Evolutionary conservation across 2,329 filamentous ascomycete species (phyloP).

Genomic region (Ophiocordyceps robertsii): DNA sequence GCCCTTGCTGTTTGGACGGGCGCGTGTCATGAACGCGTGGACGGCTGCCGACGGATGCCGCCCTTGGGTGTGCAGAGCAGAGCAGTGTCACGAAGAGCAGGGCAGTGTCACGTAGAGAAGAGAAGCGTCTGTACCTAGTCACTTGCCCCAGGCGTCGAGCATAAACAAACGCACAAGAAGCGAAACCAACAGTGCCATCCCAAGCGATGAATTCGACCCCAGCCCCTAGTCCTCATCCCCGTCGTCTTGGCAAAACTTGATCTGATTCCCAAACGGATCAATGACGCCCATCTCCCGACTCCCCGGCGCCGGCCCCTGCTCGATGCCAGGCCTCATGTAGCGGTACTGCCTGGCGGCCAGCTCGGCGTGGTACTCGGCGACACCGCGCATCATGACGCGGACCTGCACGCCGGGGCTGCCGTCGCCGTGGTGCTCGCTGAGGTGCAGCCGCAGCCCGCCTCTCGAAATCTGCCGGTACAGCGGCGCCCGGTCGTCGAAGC

Average conservation of each 20-base stretch:
- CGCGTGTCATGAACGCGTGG: too few species aligned
- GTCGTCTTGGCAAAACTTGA: conserved; percentile 4
- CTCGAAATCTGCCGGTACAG: conserved; percentile 8
- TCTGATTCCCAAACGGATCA: conserved; percentile 8
- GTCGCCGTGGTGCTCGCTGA: conserved; percentile 9
- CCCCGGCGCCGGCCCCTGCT: conserved; percentile 2
- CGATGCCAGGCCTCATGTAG: conserved; percentile 8
- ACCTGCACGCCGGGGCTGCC: conserved; percentile 6
- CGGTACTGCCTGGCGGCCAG: conserved; percentile 5
- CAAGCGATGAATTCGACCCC: neutral
- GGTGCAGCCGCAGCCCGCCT: conserved; percentile 4
- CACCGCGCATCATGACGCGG: conserved; percentile 3
- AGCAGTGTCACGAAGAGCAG: too few species aligned
- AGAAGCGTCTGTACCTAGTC: too few species aligned
- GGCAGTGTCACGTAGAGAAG: too few species aligned
- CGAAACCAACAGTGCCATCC: too few species aligned
- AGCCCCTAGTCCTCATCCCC: neutral
- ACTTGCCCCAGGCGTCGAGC: too few species aligned
- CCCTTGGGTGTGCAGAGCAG: too few species aligned
- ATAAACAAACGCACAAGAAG: too few species aligned
- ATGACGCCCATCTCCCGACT: conserved; percentile 4
- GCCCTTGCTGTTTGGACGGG: neutral
- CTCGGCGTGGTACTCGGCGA: conserved; percentile 4
- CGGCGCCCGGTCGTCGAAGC: conserved; percentile 7
- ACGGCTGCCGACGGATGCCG: too few species aligned